These are phyloP conservation scores for Tuber borchii DNA, from an alignment of 495 filamentous ascomycete species.

Conservation along the genomic window DNA sequence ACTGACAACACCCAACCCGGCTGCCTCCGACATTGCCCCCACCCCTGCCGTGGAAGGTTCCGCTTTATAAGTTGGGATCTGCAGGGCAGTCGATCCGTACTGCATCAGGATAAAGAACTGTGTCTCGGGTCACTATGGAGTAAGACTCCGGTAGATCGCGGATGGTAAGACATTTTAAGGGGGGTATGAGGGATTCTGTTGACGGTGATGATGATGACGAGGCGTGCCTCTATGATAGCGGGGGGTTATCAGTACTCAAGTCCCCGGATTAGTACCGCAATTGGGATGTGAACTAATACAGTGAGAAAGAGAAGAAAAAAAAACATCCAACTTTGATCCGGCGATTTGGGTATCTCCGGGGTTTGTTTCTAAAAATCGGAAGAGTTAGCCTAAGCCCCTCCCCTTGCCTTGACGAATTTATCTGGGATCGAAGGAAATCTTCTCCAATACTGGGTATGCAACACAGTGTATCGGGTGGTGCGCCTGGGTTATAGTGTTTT, in stretches of 20 bases:
- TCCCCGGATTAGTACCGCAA: background rate
- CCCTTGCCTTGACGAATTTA: background rate
- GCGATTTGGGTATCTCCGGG: background rate
- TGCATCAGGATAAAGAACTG: background rate
- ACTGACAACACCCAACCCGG: background rate
- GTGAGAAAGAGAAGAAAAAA: background rate
- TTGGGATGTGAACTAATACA: background rate
- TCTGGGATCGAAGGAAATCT: background rate
- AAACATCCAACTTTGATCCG: background rate
- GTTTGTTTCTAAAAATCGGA: background rate
- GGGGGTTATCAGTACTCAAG: background rate
- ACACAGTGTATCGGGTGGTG: background rate
- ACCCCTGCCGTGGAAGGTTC: background rate
- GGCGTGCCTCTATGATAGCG: background rate
- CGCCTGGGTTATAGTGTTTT: background rate
- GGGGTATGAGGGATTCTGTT: background rate
- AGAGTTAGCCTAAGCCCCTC: background rate
- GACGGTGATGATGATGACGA: background rate
- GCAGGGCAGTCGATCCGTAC: background rate
- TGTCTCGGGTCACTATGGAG: background rate
- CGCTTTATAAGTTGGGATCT: background rate
- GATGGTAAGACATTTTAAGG: background rate
- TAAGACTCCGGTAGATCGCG: background rate
- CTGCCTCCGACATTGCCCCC: background rate
- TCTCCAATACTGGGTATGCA: background rate